These are phyloP conservation scores for Pilaira anomala DNA, from an alignment of 192 early-diverging fungal species.

Conservation along the genomic window DNA sequence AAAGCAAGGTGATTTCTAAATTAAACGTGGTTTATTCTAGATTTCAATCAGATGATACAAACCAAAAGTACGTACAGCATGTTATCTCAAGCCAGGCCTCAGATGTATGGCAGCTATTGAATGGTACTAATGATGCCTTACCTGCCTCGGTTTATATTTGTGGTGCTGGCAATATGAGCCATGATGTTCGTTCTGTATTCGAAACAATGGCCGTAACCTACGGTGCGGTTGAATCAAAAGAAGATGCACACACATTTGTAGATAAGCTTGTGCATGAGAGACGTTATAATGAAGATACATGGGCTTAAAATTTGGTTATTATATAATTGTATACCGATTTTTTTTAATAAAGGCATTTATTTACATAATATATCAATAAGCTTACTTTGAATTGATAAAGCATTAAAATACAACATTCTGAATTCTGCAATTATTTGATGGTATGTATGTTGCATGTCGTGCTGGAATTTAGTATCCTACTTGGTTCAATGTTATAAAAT, in stretches of 20 bases:
- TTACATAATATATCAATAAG: too few species aligned
- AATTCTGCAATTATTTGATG: too few species aligned
- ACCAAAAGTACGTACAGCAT: constrained; percentile 32
- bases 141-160: constrained; percentile 27
- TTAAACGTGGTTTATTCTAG: constrained; percentile 66
- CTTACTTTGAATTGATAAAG: too few species aligned
- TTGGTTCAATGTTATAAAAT: too few species aligned
- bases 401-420: too few species aligned
- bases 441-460: too few species aligned
- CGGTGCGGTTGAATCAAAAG: constrained; percentile 5
- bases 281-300: constrained; percentile 35
- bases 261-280: constrained; percentile 9
- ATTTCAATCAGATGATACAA: constrained; percentile 17
- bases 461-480: too few species aligned
- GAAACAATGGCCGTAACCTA: constrained; percentile 16
- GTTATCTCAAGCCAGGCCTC: constrained; percentile 18
- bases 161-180: constrained; percentile 31
- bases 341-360: too few species aligned
- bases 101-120: constrained; percentile 13
- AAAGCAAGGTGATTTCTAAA: constrained; percentile 52
- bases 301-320: constrained; percentile 21
- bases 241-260: constrained; percentile 26
- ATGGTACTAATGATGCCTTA: background rate
- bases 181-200: constrained; percentile 30
- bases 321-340: background rate